phyloP scores from a whole-genome alignment of 2,329 filamentous ascomycete species.

The Dactylellina drechsleri region DNA sequence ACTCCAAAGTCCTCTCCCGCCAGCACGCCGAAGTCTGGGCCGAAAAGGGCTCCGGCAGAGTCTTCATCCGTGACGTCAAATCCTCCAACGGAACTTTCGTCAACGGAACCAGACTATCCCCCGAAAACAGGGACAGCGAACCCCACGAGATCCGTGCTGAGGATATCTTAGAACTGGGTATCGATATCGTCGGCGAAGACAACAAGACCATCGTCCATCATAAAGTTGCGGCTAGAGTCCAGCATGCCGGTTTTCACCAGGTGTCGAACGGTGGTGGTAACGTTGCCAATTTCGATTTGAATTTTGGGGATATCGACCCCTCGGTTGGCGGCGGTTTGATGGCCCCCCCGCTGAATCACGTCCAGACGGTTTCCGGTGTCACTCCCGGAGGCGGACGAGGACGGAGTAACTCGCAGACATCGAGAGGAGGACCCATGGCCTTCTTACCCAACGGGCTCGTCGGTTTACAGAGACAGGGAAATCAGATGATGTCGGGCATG shows the following conservation, averaged over 20 bases:
- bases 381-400: conserved; percentile 62
- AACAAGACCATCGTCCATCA: conserved; percentile 98
- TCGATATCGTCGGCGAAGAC: conserved; percentile 98
- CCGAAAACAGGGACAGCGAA: conserved; percentile 94
- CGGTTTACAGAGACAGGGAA: conserved; percentile 74
- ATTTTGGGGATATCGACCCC: conserved; percentile 89
- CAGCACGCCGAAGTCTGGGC: conserved; percentile 98
- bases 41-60: conserved; percentile 77
- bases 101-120: conserved; percentile 87
- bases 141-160: conserved; percentile 91
- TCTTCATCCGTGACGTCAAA: conserved; percentile 97
- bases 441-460: conserved; percentile 64
- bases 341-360: conserved; percentile 70
- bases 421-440: conserved; percentile 61
- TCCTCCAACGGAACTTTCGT: conserved; percentile 99
- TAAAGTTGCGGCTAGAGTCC: conserved; percentile 96
- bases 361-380: conserved; percentile 72
- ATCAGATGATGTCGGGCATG: conserved; percentile 75
- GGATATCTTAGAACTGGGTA: conserved; percentile 92
- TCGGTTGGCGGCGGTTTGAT: conserved; percentile 67
- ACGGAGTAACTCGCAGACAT: conserved; percentile 67
- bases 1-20: conserved; percentile 95
- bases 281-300: conserved; percentile 84
- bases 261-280: conserved; percentile 66
- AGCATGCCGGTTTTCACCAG: conserved; percentile 83